Evolutionary conservation across 805 yeast genomes (phyloP), one percentile per base, ranked within the genome.

Genomic region (Candida taoyuanica): DNA sequence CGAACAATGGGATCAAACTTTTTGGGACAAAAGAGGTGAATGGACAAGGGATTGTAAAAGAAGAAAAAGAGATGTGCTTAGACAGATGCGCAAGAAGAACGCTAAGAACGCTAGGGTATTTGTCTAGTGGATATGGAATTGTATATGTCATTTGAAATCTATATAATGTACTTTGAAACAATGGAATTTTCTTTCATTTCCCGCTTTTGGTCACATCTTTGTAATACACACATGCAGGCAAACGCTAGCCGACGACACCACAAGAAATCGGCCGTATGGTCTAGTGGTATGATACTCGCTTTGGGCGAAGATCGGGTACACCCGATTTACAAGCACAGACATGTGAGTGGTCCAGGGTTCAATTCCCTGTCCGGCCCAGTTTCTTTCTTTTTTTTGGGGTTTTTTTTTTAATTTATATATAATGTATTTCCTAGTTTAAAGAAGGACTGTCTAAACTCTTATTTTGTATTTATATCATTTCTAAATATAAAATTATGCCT

Each of bases 11-110:
- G 87, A 81, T 34, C 63, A 71, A 29, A 78, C 84, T 73, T 91
- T 89, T 60, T 86, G 85, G 81, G 83, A 78, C 31, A 75, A 79
- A 57, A 74, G 98, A 60, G 89, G 91, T 28, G 85, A 79, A 37
- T 71, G 88, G 70, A 78, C 81, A 44, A 74, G 84, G 44, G 85
- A 80, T 38, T 76, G 89, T 59, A 81, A 82, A 55, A 72, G 81
- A 49, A 71, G 85, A 43, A 78, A 78, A 55, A 74, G 91, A 61
- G 97, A 89, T 52, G 85, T 75, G 5, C 34, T 73, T 36, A 72
- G 88, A 49, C 76, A 71, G 46, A 52, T 69, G 49, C 74, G 72
- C 49, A 81, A 78, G 50, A 58, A 50, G 48, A 46, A 60, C 39
- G 54, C 59, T 2, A 52, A 52, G 39, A 50, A 35, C 32, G 46